These are phyloP conservation scores for Boletus huronensis DNA, from an alignment of 768 basidiomycete genomes.

Conservation along the genomic window DNA sequence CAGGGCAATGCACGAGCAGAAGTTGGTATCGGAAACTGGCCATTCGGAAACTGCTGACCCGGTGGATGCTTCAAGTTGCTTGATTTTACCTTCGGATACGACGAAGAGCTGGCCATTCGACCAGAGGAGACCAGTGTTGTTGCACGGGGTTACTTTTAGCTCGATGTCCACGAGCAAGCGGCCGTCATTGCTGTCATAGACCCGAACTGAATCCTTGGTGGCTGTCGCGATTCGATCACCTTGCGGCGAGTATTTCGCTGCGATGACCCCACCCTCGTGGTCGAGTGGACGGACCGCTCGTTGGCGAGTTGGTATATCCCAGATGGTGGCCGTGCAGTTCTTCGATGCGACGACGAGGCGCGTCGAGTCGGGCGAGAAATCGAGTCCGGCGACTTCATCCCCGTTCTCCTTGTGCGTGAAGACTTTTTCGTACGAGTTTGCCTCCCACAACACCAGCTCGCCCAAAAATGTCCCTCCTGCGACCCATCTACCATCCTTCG, in stretches of 20 bases:
- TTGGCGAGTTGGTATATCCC: too few relatives aligned
- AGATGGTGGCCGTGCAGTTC: too few relatives aligned
- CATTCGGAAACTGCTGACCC: not conserved
- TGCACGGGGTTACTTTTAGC: not conserved
- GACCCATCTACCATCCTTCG: not conserved
- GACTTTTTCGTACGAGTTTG: not conserved
- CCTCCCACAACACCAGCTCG: not conserved
- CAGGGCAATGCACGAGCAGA: not conserved
- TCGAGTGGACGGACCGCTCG: too few relatives aligned
- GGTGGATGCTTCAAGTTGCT: not conserved
- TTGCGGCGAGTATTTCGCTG: too few relatives aligned
- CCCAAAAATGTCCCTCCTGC: not conserved
- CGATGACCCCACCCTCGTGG: too few relatives aligned
- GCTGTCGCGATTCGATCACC: too few relatives aligned
- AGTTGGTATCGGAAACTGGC: not conserved
- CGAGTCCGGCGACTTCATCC: too few relatives aligned
- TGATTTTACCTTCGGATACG: not conserved
- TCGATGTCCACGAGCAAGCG: not conserved
- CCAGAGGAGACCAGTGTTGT: not conserved
- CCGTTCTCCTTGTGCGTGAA: too few relatives aligned
- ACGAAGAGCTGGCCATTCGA: not conserved
- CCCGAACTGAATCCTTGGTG: too few relatives aligned
- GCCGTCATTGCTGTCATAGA: not conserved
- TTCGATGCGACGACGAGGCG: too few relatives aligned
- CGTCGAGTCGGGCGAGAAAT: too few relatives aligned